Evolutionary conservation across 768 basidiomycete species (phyloP), one percentile per base, ranked within the genome.

Genomic region (Hericium alpestre): DNA sequence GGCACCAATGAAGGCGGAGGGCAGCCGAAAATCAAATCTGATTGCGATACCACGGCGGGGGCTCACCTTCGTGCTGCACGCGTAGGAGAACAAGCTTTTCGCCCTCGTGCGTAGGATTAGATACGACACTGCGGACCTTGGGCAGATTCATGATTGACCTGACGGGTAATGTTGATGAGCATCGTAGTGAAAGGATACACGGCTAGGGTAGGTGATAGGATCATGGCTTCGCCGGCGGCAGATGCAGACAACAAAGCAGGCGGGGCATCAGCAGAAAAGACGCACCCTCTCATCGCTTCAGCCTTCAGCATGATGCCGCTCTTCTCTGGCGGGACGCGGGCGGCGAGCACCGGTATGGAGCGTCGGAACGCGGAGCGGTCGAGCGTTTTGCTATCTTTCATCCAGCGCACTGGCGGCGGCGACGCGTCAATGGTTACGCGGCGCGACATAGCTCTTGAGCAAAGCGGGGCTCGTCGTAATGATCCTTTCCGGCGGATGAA

Each of bases 71-170:
- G 23, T 80, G 70, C 38, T 76, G 66, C 13, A 84, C 77, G 55
- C 79, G 77, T 25, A 94, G 69, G 20, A 94, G 69, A 0, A 95
- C 72, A n/a, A 93, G 72, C 50, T 82, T 80, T 12, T 72, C 75
- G n/a, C 74, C 71, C 8, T 74, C 72, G 48, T 79, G 72, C 4
- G 71, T 69, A 25, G 76, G 73, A 67, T 83, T 78, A 51, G 70
- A 69, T 0, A 82, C 70, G 2, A 92, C 82, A 22, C 71, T 81
- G 56, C 77, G 79, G 18, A 85, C 66, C 71, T 78, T 84, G n/a
- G 86, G 86, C 12, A 90, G 65, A 71, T 87, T 79, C 65, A 91
- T 72, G 52, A 91, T 63, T 27, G 69, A 72, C 49, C 89, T 88
- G 58, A 23, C n/a, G 38, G 49, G 49, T 46, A 51, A 56, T 47